Conservation (phyloP, 768 basidiomycete genomes). For the Pisolithus marmoratus region DNA sequence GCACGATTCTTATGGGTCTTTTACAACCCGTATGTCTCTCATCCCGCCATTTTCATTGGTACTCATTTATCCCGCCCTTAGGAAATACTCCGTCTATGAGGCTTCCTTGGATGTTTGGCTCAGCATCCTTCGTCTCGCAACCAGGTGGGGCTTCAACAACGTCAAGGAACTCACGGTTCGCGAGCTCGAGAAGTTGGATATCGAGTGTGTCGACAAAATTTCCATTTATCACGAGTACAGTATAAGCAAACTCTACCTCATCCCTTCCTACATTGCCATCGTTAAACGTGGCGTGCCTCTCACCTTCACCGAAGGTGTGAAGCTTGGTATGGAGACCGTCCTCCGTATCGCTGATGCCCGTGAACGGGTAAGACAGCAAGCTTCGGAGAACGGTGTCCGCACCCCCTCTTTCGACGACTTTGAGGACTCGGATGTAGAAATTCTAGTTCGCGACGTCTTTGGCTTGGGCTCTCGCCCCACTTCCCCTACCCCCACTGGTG, state of each 20-base stretch:
- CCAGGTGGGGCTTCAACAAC: slow-evolving; percentile 35
- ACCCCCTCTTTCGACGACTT: slow-evolving; percentile 28
- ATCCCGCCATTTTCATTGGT: neutral
- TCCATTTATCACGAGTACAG: slow-evolving; percentile 32
- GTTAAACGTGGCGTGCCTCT: slow-evolving; percentile 33
- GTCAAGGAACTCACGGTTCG: slow-evolving; percentile 35
- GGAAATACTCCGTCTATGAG: slow-evolving; percentile 34
- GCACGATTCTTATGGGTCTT: slow-evolving; percentile 56
- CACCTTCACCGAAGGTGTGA: slow-evolving; percentile 33
- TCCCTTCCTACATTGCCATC: slow-evolving; percentile 31
- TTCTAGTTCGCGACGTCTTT: slow-evolving; percentile 25
- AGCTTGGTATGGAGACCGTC: slow-evolving; percentile 36
- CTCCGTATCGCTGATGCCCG: slow-evolving; percentile 34
- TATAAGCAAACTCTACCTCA: slow-evolving; percentile 29
- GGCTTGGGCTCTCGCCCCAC: slow-evolving; percentile 20
- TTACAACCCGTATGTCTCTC: slow-evolving; percentile 50
- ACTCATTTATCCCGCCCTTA: slow-evolving; percentile 5
- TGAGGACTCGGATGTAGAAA: slow-evolving; percentile 23
- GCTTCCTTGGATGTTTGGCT: slow-evolving; percentile 38
- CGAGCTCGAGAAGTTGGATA: slow-evolving; percentile 32
- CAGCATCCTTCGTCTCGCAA: slow-evolving; percentile 34
- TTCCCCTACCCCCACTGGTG: slow-evolving; percentile 14
- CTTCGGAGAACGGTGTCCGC: slow-evolving; percentile 27
- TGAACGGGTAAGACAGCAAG: slow-evolving; percentile 33
- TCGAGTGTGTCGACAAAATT: slow-evolving; percentile 34